Percentiles rank a stretch among this genome's conserved stretches.
These are phyloP conservation scores for Spiraea crenata DNA, from an alignment of 331 rosid species.

Conservation along the genomic window DNA sequence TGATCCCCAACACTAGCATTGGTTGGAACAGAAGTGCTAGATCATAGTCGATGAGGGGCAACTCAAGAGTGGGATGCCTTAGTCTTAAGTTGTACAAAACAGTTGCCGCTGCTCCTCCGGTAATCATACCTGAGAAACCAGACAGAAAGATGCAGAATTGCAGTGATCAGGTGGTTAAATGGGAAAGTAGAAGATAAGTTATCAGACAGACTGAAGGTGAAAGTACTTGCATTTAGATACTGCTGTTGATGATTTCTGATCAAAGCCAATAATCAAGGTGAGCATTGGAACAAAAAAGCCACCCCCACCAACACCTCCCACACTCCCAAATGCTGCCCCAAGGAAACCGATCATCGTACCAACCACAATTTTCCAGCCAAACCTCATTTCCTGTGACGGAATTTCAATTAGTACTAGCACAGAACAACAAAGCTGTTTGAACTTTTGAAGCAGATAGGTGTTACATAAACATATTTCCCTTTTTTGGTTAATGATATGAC, in stretches of 20 bases:
- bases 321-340: constrained; percentile 47
- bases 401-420: too few species aligned
- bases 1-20: constrained; percentile 30
- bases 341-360: constrained; percentile 35
- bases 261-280: constrained; percentile 41
- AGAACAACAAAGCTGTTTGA: too few species aligned
- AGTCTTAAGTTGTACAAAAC: constrained; percentile 22
- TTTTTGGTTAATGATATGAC: too few species aligned
- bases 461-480: too few species aligned
- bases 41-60: constrained; percentile 29
- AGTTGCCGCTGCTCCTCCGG: constrained; percentile 25
- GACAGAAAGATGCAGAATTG: not conserved
- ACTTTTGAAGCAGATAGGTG: too few species aligned
- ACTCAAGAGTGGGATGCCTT: constrained; percentile 28
- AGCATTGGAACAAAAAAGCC: constrained; percentile 47
- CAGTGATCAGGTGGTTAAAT: not conserved
- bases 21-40: constrained; percentile 27
- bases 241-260: constrained; percentile 39
- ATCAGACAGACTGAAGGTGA: not conserved
- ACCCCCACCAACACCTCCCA: constrained; percentile 47
- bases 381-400: constrained; percentile 27
- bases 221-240: constrained; percentile 32
- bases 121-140: constrained; percentile 23
- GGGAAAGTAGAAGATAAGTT: not conserved
- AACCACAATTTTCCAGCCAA: constrained; percentile 33